phyloP scores from a whole-genome alignment of 2,329 filamentous ascomycete species.

The Cytospora schulzeri region DNA sequence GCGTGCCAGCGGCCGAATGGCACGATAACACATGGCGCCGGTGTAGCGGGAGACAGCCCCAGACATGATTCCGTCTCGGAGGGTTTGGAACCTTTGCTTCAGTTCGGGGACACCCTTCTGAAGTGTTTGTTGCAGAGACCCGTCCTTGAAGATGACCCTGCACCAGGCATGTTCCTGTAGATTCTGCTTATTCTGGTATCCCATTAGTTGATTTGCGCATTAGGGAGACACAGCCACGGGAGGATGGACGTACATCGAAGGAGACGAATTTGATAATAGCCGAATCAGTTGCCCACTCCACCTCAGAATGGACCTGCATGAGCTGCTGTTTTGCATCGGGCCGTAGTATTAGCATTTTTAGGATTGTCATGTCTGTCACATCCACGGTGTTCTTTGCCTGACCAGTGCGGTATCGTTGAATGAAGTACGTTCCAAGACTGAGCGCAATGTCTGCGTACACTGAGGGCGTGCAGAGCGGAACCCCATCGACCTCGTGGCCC shows the following conservation, averaged over 20 bases:
- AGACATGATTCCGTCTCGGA: slow-evolving; percentile 60
- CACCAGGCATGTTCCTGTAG: slow-evolving; percentile 66
- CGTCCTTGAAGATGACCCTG: slow-evolving; percentile 38
- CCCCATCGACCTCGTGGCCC: slow-evolving; percentile 69
- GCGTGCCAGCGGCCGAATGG: slow-evolving; percentile 58
- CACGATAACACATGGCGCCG: slow-evolving; percentile 76
- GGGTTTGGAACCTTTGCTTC: slow-evolving; percentile 59
- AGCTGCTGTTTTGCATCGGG: slow-evolving; percentile 64
- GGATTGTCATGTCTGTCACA: slow-evolving; percentile 70
- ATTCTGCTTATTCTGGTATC: slow-evolving; percentile 49
- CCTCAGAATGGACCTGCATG: slow-evolving; percentile 58
- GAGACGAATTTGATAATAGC: slow-evolving; percentile 63
- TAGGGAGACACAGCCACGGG: no score
- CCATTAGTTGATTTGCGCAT: no score
- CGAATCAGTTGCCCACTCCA: slow-evolving; percentile 60
- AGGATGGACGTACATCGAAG: slow-evolving; percentile 48
- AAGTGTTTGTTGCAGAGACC: neutral
- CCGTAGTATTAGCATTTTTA: slow-evolving; percentile 44
- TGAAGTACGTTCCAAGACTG: slow-evolving; percentile 64
- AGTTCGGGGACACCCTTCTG: slow-evolving; percentile 46
- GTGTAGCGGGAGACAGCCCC: slow-evolving; percentile 72
- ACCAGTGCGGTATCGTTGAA: slow-evolving; percentile 61
- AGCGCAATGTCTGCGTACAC: slow-evolving; percentile 52
- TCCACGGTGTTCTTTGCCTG: slow-evolving; percentile 64
- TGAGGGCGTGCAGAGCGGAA: slow-evolving; percentile 64